Base-by-base conservation (phyloP, 169 alveolate species). In the Babesia bovis region DNA sequence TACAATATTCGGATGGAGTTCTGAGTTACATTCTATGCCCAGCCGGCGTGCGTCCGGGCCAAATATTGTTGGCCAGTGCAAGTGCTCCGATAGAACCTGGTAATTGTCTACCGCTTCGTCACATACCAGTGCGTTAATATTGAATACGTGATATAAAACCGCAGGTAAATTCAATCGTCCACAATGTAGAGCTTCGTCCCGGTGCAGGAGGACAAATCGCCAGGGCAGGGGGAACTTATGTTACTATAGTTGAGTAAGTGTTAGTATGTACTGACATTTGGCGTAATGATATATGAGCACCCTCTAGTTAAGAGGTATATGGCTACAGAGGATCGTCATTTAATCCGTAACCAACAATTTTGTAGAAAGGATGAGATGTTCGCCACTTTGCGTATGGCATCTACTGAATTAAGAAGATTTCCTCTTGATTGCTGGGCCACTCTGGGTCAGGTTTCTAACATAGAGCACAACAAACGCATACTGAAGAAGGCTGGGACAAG, bases 361-460 rank as follows among this genome's bases (percentile, higher is more conserved):
- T 53, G 1, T 35, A 56, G 66, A 68, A 89, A 93, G 82, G 96
- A 94, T 56, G 65, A 41, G 25, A 52, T 59, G 28, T 85, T 70
- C 44, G 97, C 96, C n/a, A 90, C 95, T 15, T 58, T 94, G 71
- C 84, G 90, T 67, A 90, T 94, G 58, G 82, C 87, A 35, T 90
- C 95, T 44, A 90, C 94, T 5, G 97, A 94, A 82, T 78, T 94
- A 51, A 71, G 96, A 51, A 78, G 83, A 65, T 91, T 94, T 57
- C 95, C 95, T 4, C 81, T 81, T 23, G 95, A 86, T 56, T 94
- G 97, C 89, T 94, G 97, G 97, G 93, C 94, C 26, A 83, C 92
- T 12, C 61, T 92, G 41, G 96, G 96, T 0, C 96, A 92, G 68
- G 91, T 91, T 9, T 85, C 95, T 23, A 91, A 90, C 57, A 67